These are phyloP conservation scores for Aspergillus phoenicis DNA, from an alignment of 2,329 filamentous ascomycete genomes.

Conservation along the genomic window DNA sequence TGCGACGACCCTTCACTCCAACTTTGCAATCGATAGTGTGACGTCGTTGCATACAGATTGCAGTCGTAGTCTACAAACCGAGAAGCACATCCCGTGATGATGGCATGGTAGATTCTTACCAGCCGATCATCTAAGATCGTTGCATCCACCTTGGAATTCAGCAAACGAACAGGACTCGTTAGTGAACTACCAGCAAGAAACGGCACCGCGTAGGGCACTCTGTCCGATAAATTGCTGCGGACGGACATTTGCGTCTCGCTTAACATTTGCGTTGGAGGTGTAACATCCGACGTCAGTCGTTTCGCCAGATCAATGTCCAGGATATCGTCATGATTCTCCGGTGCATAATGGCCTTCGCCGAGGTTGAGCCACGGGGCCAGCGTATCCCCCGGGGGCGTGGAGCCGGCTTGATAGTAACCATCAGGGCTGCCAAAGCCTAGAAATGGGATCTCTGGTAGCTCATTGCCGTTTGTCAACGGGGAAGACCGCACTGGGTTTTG, in stretches of 20 bases:
- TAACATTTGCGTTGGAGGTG: too few relatives aligned
- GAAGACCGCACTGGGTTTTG: not conserved
- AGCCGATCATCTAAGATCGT: conserved; percentile 22
- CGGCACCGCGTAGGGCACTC: not conserved
- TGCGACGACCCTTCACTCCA: not conserved
- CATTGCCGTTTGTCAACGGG: not conserved
- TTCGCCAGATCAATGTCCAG: not conserved
- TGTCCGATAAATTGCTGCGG: not conserved
- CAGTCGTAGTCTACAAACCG: conserved; percentile 26
- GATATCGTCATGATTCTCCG: not conserved
- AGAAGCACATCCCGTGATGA: conserved; percentile 21
- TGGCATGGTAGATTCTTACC: conserved; percentile 23
- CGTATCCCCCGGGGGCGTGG: not conserved
- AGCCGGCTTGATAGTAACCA: not conserved
- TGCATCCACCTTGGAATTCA: conserved; percentile 27
- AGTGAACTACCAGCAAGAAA: conserved; percentile 16
- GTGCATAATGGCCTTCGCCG: not conserved
- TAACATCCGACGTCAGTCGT: too few relatives aligned
- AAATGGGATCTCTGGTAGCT: not conserved
- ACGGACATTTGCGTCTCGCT: too few relatives aligned
- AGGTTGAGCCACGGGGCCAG: not conserved
- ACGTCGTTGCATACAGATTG: conserved; percentile 22
- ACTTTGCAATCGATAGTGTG: conserved; percentile 20
- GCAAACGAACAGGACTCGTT: conserved; percentile 25
- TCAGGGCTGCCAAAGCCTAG: not conserved